Percentiles rank a stretch among this genome's conserved stretches.
phyloP scores from a whole-genome alignment of 139 green algal species.

The Chlorella ohadii region DNA sequence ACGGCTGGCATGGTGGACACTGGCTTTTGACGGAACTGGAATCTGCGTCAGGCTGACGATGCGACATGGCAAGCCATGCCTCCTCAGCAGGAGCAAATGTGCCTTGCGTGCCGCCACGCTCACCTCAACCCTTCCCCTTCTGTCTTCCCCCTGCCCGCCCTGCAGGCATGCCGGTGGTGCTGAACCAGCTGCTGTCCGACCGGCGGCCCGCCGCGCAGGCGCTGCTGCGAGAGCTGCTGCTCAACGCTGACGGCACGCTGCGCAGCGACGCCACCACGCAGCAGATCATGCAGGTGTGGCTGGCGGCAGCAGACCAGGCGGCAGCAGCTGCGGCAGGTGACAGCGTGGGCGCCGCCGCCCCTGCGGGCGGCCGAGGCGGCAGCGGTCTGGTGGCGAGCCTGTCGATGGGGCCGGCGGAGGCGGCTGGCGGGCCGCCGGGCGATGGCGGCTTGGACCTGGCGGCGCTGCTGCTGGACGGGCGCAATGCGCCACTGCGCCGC shows the following conservation, averaged over 20 bases:
- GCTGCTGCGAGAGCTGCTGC: constrained; percentile 46
- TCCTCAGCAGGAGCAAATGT: too few relatives aligned
- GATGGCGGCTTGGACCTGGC: constrained; percentile 25
- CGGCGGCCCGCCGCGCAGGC: constrained; percentile 38
- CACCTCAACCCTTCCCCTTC: too few relatives aligned
- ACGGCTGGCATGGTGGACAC: too few relatives aligned
- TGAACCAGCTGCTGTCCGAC: constrained; percentile 51
- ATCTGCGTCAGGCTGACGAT: too few relatives aligned
- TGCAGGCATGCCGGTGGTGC: constrained; percentile 50
- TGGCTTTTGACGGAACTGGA: too few relatives aligned
- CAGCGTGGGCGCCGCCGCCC: not conserved
- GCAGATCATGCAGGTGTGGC: constrained; percentile 48
- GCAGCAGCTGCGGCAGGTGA: constrained; percentile 4
- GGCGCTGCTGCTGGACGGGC: constrained; percentile 41
- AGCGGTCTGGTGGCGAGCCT: constrained; percentile 2
- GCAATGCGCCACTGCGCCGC: constrained; percentile 40
- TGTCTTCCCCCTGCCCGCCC: too few relatives aligned
- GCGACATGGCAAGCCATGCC: too few relatives aligned
- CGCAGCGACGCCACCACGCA: constrained; percentile 44
- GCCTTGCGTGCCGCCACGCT: too few relatives aligned
- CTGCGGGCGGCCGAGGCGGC: not conserved
- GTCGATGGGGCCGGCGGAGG: not conserved
- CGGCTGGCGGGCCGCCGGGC: not conserved
- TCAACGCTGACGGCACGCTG: constrained; percentile 30
- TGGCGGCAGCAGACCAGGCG: constrained; percentile 35